Base-by-base conservation (phyloP, 805 yeast species). In the Yarrowia divulgata region DNA sequence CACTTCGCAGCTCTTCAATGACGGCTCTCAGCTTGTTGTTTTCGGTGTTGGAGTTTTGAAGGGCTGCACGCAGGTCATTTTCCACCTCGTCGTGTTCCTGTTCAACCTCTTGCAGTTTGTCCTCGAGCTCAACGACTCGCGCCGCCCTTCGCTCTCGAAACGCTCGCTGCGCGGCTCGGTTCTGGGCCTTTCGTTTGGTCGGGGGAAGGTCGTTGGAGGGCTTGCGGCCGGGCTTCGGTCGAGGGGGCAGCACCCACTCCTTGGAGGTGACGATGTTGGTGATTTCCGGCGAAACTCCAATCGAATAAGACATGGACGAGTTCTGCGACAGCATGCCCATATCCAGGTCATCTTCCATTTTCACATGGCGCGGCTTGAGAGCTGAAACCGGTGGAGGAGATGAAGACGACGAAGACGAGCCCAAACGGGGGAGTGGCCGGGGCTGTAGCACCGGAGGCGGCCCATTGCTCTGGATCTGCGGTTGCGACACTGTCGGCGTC, bases 241-340 rank as follows among this genome's bases (percentile, higher is more conserved):
- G 81, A n/a, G 91, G 91, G 7, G 91, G 92, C 23, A 87, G 79
- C 8, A 86, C 89, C 93, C 91, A 89, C 73, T 85, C 85, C 73
- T 87, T 87, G 60, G 90, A 87, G 1, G 91, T 87, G 37, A 60
- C 66, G 18, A 60, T 60, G 42, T 45, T 60, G 13, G 66, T 60
- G 40, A 60, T 60, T 13, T 60, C 66, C 52, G 66, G 66, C 14
- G 52, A 32, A 8, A 60, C 66, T 18, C 66, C 66, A 13, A 60
- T 43, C 34, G 66, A 45, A 43, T 60, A 60, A 34, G 66, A 32
- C 66, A 60, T 60, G 50, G 66, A 60, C 42, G 50, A 45, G 66
- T 60, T 60, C 19, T 42, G 66, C 52, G 66, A 13, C 40, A 42
- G 23, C 42, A 60, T 45, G 19, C 60, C 60, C 45, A 45, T 9